These are phyloP conservation scores for Lentinula sp. DNA, from an alignment of 768 basidiomycete species.

Conservation along the genomic window DNA sequence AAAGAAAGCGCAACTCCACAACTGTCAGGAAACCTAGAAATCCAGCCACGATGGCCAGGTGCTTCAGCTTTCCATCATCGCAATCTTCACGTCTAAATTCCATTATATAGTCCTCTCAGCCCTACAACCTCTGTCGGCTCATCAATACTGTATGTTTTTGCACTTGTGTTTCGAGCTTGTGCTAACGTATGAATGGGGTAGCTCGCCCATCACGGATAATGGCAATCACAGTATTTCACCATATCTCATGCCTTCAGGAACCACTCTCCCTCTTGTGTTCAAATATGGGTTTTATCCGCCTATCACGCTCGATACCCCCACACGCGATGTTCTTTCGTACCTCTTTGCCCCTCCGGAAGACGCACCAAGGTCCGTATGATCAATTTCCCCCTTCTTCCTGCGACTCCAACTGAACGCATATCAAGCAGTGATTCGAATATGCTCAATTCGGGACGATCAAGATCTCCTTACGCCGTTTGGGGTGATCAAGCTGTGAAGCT, in stretches of 20 bases:
- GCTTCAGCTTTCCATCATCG: constrained; percentile 15
- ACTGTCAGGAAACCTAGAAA: constrained; percentile 61
- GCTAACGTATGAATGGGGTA: constrained; percentile 2
- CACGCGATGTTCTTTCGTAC: constrained; percentile 62
- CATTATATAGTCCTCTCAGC: neutral
- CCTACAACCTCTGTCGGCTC: constrained; percentile 25
- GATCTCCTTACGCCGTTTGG: constrained; percentile 62
- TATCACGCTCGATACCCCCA: constrained; percentile 53
- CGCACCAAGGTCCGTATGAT: constrained; percentile 29
- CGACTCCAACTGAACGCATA: neutral
- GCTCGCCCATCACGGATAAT: constrained; percentile 23
- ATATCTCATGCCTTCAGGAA: constrained; percentile 11
- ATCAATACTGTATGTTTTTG: constrained; percentile 31
- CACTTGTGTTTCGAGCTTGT: constrained; percentile 8
- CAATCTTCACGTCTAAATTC: constrained; percentile 4
- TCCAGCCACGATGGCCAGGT: constrained; percentile 47
- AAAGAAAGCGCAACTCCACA: constrained; percentile 66
- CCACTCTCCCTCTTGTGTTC: constrained; percentile 32
- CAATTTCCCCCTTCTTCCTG: constrained; percentile 1
- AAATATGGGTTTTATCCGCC: constrained; percentile 45
- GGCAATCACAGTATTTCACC: constrained; percentile 13
- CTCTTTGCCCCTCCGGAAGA: constrained; percentile 72
- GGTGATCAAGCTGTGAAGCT: constrained; percentile 69
- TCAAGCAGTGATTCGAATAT: constrained; percentile 30
- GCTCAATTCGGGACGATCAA: constrained; percentile 26